Evolutionary conservation across 495 filamentous ascomycete species (phyloP).

Genomic region (Aspergillus sclerotioniger): DNA sequence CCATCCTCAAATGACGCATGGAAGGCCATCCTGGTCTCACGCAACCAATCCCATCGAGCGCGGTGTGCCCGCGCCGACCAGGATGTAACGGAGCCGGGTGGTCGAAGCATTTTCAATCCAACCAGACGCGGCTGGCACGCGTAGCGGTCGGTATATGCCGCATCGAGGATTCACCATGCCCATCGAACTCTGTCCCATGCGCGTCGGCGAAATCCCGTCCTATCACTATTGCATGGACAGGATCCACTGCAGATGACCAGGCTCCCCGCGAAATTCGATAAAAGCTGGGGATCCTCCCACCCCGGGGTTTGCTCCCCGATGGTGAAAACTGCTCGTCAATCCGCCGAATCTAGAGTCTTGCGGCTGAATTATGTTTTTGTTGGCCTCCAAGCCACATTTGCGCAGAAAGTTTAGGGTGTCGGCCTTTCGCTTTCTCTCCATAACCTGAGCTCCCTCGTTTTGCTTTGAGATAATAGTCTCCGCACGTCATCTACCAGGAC

Average conservation of each 20-base stretch:
- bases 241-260: background rate
- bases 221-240: background rate
- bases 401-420: background rate
- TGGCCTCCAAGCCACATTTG: background rate
- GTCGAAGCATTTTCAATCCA: background rate
- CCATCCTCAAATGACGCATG: background rate
- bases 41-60: background rate
- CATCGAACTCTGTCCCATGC: background rate
- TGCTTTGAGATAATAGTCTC: background rate
- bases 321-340: background rate
- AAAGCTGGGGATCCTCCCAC: background rate
- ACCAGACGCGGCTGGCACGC: background rate
- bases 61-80: background rate
- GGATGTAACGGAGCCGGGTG: background rate
- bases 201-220: background rate
- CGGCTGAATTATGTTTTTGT: constrained; percentile 4
- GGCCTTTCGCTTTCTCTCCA: constrained; percentile 1
- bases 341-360: background rate
- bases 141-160: background rate
- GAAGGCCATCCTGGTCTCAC: background rate
- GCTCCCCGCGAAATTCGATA: background rate
- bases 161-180: background rate
- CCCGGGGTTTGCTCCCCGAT: background rate
- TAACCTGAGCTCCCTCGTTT: background rate
- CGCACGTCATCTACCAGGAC: background rate